Evolutionary conservation across 2,329 filamentous ascomycete species (phyloP), one percentile per base, ranked within the genome.

Genomic region (Ophiostoma pallidulum): DNA sequence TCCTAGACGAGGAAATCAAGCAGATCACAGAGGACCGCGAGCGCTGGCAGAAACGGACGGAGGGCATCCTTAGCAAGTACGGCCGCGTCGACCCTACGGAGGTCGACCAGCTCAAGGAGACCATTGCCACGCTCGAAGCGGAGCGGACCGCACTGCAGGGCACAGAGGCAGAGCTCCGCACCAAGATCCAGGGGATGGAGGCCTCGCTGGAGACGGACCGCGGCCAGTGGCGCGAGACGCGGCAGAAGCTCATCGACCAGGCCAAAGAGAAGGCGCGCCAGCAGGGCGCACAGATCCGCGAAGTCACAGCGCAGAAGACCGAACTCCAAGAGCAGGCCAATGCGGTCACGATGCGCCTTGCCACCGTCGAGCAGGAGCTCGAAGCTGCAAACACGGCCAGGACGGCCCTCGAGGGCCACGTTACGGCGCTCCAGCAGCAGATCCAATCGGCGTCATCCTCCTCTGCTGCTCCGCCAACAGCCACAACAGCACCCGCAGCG

Each of bases 41-140:
- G 61, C 80, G 87, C 49, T 96, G 91, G 86, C 89, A 95, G 66
- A 91, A 96, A 71, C 84, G 92, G 20, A 94, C 89, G 2, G 89
- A 97, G 61, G 87, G 94, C 57, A 96, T 98, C 52, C 77, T 98
- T 43, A 89, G 88, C 55, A 96, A 95, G 62, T 96, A 97, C 60
- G 90, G 95, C 56, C 86, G 91, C 48, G 87, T 94, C 45, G 92
- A 98, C 60, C 91, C 92, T 37, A 87, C 86, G 3, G 91, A 97
- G 60, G 77, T 96, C 61, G 91, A 97, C 58, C 82, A 84, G 51
- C 75, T 98, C 49, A 95, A 92, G 68, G 80, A 85, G 60, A 82
- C 82, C 50, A 77, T 96, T 45, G 68, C 78, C 7, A 68, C 68
- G 2, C 67, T 90, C 10, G 74, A 87, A 60, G 67, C 71, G 26